Conservation (phyloP, 768 basidiomycete genomes). For the Mycena belliarum region DNA sequence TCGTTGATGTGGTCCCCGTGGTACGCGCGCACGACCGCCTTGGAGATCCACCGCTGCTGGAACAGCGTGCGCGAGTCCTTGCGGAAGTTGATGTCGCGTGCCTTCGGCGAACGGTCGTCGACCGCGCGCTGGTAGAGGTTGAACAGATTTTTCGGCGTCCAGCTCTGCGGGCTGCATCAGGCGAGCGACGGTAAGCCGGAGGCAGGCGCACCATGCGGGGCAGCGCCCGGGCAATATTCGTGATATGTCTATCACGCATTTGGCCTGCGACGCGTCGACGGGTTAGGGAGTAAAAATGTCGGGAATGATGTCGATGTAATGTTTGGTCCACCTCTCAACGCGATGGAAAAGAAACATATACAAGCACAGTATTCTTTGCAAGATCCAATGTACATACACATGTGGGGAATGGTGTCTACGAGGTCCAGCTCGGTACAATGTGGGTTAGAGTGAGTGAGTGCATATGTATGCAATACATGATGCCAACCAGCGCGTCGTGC, state of each 20-base stretch:
- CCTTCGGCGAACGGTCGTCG: slow-evolving; percentile 30
- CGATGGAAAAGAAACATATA: too few relatives aligned
- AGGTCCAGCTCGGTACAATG: slow-evolving; percentile 4
- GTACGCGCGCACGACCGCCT: slow-evolving; percentile 86
- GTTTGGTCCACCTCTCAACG: background rate
- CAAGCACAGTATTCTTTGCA: too few relatives aligned
- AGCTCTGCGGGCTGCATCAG: slow-evolving; percentile 57
- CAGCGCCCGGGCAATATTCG: slow-evolving; percentile 50
- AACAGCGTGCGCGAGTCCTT: slow-evolving; percentile 65
- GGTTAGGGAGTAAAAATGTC: background rate
- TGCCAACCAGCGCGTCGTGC: slow-evolving; percentile 11
- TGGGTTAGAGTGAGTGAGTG: background rate
- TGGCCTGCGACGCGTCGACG: slow-evolving; percentile 1
- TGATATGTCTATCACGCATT: slow-evolving; percentile 43
- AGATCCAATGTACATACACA: background rate
- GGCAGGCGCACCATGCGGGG: slow-evolving; percentile 70
- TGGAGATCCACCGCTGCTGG: slow-evolving; percentile 90
- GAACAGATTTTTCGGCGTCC: slow-evolving; percentile 86
- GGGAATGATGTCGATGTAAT: background rate
- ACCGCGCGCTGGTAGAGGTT: slow-evolving; percentile 82
- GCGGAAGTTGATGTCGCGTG: slow-evolving; percentile 60
- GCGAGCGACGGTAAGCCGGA: background rate
- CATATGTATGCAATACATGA: too few relatives aligned
- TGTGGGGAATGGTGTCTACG: slow-evolving; percentile 1
- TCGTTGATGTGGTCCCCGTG: slow-evolving; percentile 95